Evolutionary conservation across 257 asterid species (phyloP), one percentile per base, ranked within the genome.

Genomic region (Rhazya stricta): DNA sequence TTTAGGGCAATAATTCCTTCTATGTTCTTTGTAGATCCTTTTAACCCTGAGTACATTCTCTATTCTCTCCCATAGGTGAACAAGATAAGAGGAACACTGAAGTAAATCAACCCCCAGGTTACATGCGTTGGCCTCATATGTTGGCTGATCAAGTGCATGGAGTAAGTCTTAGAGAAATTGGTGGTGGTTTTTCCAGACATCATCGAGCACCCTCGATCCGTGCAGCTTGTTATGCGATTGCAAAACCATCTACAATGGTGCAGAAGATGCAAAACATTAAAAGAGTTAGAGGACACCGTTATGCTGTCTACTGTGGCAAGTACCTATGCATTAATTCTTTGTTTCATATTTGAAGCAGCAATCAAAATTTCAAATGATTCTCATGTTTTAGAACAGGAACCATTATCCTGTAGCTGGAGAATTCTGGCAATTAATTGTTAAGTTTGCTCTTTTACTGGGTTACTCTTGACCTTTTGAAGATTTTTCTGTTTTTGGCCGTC

Each of bases 51-150:
- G 9, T 78, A n/a, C n/a, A n/a, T n/a, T 71, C 79, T 86, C 9
- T 82, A 84, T 77, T 79, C 75, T 84, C 77, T 79, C 56, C 41
- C 67, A 10, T 82, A 94, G 98, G 93, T 85, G 93, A 87, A 84
- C 84, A 80, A 71, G 81, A 51, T 79, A 84, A 63, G 87, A 83
- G 60, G 74, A 86, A 82, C 68, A 76, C 68, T 72, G 85, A 88
- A 70, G 81, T 78, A 71, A 82, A 72, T 78, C 88, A 62, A 61
- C 94, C 91, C 56, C 94, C 90, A 15, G 76, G 81, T 81, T 84
- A 89, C 88, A 78, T 90, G 87, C 96, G 97, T 72, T 94, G 97
- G 97, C 98, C 98, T 76, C 97, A 94, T 88, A 87, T 83, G 88
- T 80, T 69, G 66, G 97, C 95, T 27, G 97, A 92, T 84, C 97